These are phyloP conservation scores for Sporopachydermia lactativora DNA, from an alignment of 805 yeast species.

Conservation along the genomic window DNA sequence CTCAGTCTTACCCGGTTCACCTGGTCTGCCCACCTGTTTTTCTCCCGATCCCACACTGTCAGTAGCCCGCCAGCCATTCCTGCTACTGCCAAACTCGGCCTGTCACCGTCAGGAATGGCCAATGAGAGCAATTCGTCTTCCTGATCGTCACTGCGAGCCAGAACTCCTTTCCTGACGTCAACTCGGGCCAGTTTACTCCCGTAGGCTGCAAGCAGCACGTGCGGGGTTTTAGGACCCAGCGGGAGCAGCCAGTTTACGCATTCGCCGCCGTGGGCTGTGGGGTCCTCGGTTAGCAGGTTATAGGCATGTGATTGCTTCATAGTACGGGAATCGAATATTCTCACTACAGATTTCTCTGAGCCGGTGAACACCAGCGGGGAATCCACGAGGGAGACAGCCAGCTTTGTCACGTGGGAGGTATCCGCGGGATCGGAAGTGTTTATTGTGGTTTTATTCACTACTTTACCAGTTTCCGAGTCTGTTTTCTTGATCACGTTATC, in stretches of 20 bases:
- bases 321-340: slow-evolving; percentile 43
- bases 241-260: slow-evolving; percentile 54
- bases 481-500: slow-evolving; percentile 75
- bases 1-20: slow-evolving; percentile 57
- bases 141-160: slow-evolving; percentile 70
- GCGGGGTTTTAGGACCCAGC: slow-evolving; percentile 55
- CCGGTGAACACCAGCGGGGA: slow-evolving; percentile 36
- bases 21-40: slow-evolving; percentile 64
- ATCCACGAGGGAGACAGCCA: slow-evolving; percentile 19
- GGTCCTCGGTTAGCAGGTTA: slow-evolving; percentile 3
- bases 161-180: slow-evolving; percentile 61
- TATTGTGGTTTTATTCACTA: slow-evolving; percentile 34
- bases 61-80: slow-evolving; percentile 88
- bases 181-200: slow-evolving; percentile 68
- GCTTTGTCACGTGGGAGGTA: slow-evolving; percentile 18
- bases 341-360: slow-evolving; percentile 14
- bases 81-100: slow-evolving; percentile 52
- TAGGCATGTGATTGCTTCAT: slow-evolving; percentile 37
- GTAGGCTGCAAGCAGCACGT: slow-evolving; percentile 70
- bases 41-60: slow-evolving; percentile 70
- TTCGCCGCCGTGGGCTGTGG: slow-evolving; percentile 59
- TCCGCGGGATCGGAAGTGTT: slow-evolving; percentile 5
- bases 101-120: slow-evolving; percentile 48
- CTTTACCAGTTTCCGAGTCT: slow-evolving; percentile 58
- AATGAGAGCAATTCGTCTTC: slow-evolving; percentile 83